Base-by-base conservation (phyloP, 73 alveolate genomes). In the Paramecium bursaria region DNA sequence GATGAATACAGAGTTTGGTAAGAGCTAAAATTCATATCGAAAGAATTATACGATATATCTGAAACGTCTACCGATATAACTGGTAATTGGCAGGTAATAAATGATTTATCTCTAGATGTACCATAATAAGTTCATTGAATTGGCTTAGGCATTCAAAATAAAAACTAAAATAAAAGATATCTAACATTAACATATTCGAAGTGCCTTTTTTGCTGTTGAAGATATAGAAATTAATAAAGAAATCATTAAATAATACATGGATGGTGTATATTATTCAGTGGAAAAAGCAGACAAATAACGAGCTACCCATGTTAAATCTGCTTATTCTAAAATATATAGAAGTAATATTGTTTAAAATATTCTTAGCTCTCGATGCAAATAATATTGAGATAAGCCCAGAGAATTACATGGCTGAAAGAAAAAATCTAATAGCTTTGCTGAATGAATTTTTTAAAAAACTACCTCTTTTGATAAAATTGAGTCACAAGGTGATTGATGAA, bases 161-260 rank as follows among this genome's bases (percentile, higher is more conserved):
- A 67, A 67, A 67, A 29, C 82, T 14, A 79, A 79, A 51, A 30
- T 79, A 19, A 79, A 79, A 21, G 54, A 11, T 13, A 53, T 79
- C 33, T 54, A 79, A 29, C 89, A 79, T 33, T 19, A 48, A 22
- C 89, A 79, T 35, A 53, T 79, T 44, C 26, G 89, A 54, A 79
- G 85, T 54, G 75, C 76, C 73, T 79, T 79, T 31, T 79, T 79
- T 79, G 89, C 80, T 10, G 30, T 33, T 6, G 88, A 76, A 53
- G 88, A 76, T 44, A 76, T 52, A 14, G 88, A 76, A 76, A 76
- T 67, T 11, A 67, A 76, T 52, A 76, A 76, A 48, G 23, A 52
- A 52, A 76, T 76, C 22, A 52, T 52, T n/a, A 30, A 60, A 35
- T 23, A 30, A 33, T 30, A 60, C 14, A 60, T 60, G 13, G 88